phyloP scores from a whole-genome alignment of 2,329 filamentous ascomycete species.

The Iodosphaeria phyllophila region DNA sequence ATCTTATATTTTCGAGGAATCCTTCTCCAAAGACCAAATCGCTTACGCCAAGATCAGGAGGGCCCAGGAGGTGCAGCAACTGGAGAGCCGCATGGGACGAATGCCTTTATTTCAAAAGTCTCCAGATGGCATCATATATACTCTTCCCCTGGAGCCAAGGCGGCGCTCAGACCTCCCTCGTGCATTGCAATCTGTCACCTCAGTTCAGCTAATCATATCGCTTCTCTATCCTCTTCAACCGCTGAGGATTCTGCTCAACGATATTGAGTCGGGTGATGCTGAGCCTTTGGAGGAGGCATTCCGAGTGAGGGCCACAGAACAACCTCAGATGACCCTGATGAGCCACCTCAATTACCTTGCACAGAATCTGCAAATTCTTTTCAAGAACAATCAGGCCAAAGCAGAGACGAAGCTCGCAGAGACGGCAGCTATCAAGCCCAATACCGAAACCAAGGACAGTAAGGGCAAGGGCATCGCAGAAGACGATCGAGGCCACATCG shows the following conservation, averaged over 20 bases:
- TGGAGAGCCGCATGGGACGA: constrained; percentile 57
- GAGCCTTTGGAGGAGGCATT: constrained; percentile 49
- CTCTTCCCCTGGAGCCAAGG: constrained; percentile 48
- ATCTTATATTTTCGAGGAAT: constrained; percentile 23
- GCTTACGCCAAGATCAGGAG: constrained; percentile 42
- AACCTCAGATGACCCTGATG: constrained; percentile 45
- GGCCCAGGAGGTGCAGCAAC: constrained; percentile 47
- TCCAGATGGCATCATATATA: constrained; percentile 50
- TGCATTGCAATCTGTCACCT: constrained; percentile 40
- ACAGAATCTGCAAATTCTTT: constrained; percentile 50
- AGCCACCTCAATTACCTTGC: constrained; percentile 58
- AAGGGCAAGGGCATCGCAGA: constrained; percentile 9
- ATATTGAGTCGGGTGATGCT: constrained; percentile 39
- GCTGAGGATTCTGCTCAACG: constrained; percentile 46
- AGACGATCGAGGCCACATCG: constrained; percentile 43
- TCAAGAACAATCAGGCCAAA: constrained; percentile 27
- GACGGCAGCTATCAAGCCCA: constrained; percentile 5
- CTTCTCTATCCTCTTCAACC: constrained; percentile 52
- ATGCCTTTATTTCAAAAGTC: constrained; percentile 48
- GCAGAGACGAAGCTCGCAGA: constrained; percentile 4
- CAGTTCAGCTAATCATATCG: constrained; percentile 51
- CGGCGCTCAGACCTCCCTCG: constrained; percentile 40
- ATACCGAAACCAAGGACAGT: constrained; percentile 5
- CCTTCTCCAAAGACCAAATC: constrained; percentile 40
- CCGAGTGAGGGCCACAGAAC: constrained; percentile 32